phyloP scores from a whole-genome alignment of 177 flowering plant genomes.

The Vitis hybrid region DNA sequence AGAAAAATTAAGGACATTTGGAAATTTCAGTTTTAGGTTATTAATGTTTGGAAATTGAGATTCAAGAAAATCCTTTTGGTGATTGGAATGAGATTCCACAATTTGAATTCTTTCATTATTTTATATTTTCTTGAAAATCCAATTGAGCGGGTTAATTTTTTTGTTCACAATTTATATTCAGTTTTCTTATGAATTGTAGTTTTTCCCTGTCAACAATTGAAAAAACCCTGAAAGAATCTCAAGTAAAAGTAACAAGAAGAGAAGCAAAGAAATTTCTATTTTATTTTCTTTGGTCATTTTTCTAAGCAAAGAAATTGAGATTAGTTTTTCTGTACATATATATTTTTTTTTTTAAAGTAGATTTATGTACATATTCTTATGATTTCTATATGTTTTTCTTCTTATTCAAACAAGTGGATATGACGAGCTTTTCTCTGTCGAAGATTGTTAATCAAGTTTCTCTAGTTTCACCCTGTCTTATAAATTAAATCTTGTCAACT shows the following conservation, averaged over 20 bases:
- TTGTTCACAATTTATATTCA: too few species aligned
- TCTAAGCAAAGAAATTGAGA: neutral
- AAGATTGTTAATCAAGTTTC: slow-evolving; percentile 76
- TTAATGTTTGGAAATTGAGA: too few species aligned
- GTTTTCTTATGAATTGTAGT: too few species aligned
- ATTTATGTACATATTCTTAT: neutral
- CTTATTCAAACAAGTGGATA: slow-evolving; percentile 52
- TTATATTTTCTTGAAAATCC: too few species aligned
- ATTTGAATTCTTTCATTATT: too few species aligned
- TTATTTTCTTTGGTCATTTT: neutral
- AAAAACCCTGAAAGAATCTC: too few species aligned
- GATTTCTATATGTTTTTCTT: neutral
- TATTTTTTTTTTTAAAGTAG: too few species aligned
- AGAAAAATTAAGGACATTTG: neutral
- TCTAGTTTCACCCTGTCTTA: slow-evolving; percentile 46
- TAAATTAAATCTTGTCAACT: slow-evolving; percentile 70
- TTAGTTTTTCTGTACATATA: neutral
- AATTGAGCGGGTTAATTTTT: too few species aligned
- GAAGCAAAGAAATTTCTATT: neutral
- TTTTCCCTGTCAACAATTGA: too few species aligned
- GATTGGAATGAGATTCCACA: too few species aligned
- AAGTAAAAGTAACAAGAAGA: too few species aligned
- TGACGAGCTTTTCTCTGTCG: slow-evolving; percentile 82
- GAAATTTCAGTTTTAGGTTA: neutral
- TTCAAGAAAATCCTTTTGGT: neutral